Evolutionary conservation across 305 asterid species (phyloP), one percentile per base, ranked within the genome.

Genomic region (Solanum hybrid): DNA sequence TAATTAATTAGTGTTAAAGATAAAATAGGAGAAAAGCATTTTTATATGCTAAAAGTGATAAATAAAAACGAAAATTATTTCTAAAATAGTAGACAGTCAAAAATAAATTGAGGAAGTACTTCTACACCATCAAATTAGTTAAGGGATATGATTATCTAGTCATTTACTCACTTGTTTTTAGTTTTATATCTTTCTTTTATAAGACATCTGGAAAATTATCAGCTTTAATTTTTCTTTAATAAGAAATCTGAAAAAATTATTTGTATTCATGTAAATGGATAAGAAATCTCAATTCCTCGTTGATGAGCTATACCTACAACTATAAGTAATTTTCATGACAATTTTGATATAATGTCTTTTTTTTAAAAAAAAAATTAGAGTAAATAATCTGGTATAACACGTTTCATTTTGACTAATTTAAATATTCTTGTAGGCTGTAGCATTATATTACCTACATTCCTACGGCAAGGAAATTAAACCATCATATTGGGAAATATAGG

Each of bases 321-420:
- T 10, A 66, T 10, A 66, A 66, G 27, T 10, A n/a, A 4, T 66
- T 66, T 66, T 66, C 73, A 66, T 66, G 26, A 9, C 29, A 66
- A n/a, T 10, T n/a, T 4, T 66, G 73, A n/a, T 9, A n/a, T 8
- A 10, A n/a, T 64, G 4, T 22, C 72, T n/a, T n/a, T 9, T 60
- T 42, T 0, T 29, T 1, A 42, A 13, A 42, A 15, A 3, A 45
- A 64, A 56, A 66, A 4, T 22, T n/a, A 66, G 26, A 66, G 29
- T 66, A 66, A 66, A 66, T n/a, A 66, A 66, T 66, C 29, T 66
- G 29, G 14, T 66, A n/a, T 64, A n/a, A 60, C 26, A 60, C 7
- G 71, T 60, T 60, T 60, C 31, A 42, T 81, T 81, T 81, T 81
- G 86, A 42, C 86, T 81, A 81, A 81, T 81, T 45, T 14, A 42